Percentiles rank a stretch among this genome's conserved stretches.
Evolutionary conservation across 306 rosid species (phyloP).

Genomic region (Rosa chinensis): DNA sequence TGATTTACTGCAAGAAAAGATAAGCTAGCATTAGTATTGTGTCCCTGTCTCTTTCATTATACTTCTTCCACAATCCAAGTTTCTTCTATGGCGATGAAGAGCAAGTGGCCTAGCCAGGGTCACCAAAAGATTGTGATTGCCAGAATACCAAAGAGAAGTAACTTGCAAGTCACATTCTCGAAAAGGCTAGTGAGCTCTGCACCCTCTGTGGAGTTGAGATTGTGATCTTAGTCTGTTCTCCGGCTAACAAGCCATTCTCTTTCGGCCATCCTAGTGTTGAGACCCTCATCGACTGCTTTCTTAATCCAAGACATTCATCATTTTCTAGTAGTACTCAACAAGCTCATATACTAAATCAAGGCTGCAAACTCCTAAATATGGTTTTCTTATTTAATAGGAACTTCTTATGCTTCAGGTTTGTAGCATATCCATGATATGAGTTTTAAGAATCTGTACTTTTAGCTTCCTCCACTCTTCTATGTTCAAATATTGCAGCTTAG

Average conservation of each 20-base stretch:
- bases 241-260: background rate
- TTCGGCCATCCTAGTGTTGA: background rate
- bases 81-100: background rate
- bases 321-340: background rate
- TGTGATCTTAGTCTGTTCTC: constrained; percentile 7
- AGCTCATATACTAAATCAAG: background rate
- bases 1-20: background rate
- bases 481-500: background rate
- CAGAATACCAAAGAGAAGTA: background rate
- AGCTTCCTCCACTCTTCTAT: constrained; percentile 8
- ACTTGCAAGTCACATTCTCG: constrained; percentile 15
- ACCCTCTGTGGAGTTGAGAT: constrained; percentile 12
- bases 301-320: background rate
- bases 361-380: too few relatives aligned
- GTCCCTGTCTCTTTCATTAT: background rate
- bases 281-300: background rate
- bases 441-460: background rate
- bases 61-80: background rate
- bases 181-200: constrained; percentile 12
- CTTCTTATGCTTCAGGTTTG: too few relatives aligned
- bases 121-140: background rate
- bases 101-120: background rate
- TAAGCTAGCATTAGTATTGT: background rate
- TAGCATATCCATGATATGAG: too few relatives aligned
- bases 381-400: too few relatives aligned